A percentile compares a stretch with the other conserved stretches of the same genome.
These are phyloP conservation scores for Barnettozyma siamensis DNA, from an alignment of 805 yeast genomes.

Conservation along the genomic window DNA sequence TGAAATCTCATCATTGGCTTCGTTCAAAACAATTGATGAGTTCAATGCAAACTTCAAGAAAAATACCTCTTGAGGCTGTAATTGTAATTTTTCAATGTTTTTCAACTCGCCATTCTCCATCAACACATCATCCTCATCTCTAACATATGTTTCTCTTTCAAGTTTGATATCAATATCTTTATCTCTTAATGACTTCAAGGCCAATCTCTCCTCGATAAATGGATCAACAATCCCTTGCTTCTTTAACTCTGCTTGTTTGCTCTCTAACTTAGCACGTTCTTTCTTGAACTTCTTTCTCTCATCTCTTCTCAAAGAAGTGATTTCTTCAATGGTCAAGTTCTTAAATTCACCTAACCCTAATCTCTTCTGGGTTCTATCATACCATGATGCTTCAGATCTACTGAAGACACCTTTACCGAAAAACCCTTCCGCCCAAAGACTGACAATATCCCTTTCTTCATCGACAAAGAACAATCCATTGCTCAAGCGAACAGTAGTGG, in stretches of 20 bases:
- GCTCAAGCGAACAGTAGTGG: constrained; percentile 27
- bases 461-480: constrained; percentile 33
- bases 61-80: constrained; percentile 70
- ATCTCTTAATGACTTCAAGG: constrained; percentile 27
- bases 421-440: constrained; percentile 80
- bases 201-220: constrained; percentile 28
- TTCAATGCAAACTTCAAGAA: constrained; percentile 60
- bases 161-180: constrained; percentile 22
- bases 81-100: constrained; percentile 40
- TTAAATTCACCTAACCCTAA: constrained; percentile 38
- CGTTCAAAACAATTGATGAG: constrained; percentile 32
- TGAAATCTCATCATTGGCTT: constrained; percentile 17
- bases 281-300: constrained; percentile 69
- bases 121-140: constrained; percentile 34
- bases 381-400: constrained; percentile 92
- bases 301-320: constrained; percentile 65
- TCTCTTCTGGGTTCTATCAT: constrained; percentile 52
- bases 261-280: constrained; percentile 58
- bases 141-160: constrained; percentile 18
- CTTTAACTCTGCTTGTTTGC: constrained; percentile 35
- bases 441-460: constrained; percentile 40
- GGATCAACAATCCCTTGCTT: constrained; percentile 32
- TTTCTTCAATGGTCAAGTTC: constrained; percentile 57
- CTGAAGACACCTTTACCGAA: constrained; percentile 91
- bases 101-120: constrained; percentile 28